Conservation (phyloP, 2,329 filamentous ascomycete genomes). For the Herpotrichia juniperi region DNA sequence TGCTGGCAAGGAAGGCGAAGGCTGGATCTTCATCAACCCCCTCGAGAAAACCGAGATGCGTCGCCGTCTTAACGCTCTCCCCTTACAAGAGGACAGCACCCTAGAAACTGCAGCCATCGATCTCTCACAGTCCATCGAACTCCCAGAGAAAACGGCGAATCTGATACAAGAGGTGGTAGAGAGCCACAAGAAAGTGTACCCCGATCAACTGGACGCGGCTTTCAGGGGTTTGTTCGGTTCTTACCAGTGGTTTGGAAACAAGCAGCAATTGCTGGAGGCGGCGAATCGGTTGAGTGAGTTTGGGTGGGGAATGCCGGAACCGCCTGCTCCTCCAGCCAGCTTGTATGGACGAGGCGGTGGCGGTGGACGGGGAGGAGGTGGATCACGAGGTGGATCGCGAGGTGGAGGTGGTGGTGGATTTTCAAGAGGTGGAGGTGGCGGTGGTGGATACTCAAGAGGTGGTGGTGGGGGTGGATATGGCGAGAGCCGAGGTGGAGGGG, state of each 20-base stretch:
- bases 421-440: conserved; percentile 7
- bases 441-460: conserved; percentile 8
- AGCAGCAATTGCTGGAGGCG: conserved; percentile 48
- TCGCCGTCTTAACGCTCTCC: conserved; percentile 62
- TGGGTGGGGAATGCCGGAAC: conserved; percentile 54
- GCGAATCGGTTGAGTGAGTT: conserved; percentile 53
- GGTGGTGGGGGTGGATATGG: conserved; percentile 14
- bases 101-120: conserved; percentile 59
- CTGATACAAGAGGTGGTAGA: conserved; percentile 53
- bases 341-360: conserved; percentile 17
- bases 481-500: conserved; percentile 1
- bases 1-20: conserved; percentile 74
- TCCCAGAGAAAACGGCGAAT: conserved; percentile 50
- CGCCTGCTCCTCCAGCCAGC: conserved; percentile 44
- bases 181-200: conserved; percentile 53
- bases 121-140: conserved; percentile 47
- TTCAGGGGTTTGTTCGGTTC: conserved; percentile 67
- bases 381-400: conserved; percentile 10
- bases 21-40: conserved; percentile 68
- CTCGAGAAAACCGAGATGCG: conserved; percentile 59
- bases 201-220: conserved; percentile 50
- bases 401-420: conserved; percentile 17
- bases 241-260: conserved; percentile 51
- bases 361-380: conserved; percentile 12
- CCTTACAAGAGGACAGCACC: conserved; percentile 61